phyloP scores from a whole-genome alignment of 495 filamentous ascomycete species.

The Xanthoparmelia taractica region DNA sequence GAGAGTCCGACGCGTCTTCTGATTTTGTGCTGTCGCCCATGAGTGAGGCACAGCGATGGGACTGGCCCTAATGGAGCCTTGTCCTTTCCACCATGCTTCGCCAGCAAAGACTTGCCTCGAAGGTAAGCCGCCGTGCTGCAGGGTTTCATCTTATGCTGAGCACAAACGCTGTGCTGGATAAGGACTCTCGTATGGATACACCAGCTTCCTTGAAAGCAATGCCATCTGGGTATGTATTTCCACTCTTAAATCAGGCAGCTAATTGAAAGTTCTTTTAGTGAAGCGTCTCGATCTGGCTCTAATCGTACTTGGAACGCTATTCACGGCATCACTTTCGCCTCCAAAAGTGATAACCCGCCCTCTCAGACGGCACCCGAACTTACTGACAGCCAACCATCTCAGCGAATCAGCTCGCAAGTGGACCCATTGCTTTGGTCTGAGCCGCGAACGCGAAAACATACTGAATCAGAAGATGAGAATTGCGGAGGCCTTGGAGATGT shows the following conservation, averaged over 20 bases:
- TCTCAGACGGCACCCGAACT: not conserved
- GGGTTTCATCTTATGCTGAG: too few relatives aligned
- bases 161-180: not conserved
- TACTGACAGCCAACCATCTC: not conserved
- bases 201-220: not conserved
- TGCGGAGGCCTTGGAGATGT: not conserved
- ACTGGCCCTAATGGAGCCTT: not conserved
- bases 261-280: not conserved
- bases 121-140: too few relatives aligned
- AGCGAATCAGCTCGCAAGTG: not conserved
- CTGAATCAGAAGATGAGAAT: not conserved
- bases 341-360: not conserved
- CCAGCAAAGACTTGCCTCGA: not conserved
- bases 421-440: not conserved
- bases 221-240: not conserved
- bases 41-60: not conserved
- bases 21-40: not conserved
- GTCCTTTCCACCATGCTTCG: slow-evolving; percentile 3
- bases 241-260: not conserved
- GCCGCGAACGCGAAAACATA: not conserved
- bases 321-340: slow-evolving; percentile 4
- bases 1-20: not conserved
- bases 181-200: too few relatives aligned
- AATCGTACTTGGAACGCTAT: slow-evolving; percentile 9
- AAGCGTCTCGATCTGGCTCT: not conserved